Percentiles rank a stretch among this genome's conserved stretches.
These are phyloP conservation scores for Silene latifolia DNA, from an alignment of 148 eudicot genomes.

Conservation along the genomic window DNA sequence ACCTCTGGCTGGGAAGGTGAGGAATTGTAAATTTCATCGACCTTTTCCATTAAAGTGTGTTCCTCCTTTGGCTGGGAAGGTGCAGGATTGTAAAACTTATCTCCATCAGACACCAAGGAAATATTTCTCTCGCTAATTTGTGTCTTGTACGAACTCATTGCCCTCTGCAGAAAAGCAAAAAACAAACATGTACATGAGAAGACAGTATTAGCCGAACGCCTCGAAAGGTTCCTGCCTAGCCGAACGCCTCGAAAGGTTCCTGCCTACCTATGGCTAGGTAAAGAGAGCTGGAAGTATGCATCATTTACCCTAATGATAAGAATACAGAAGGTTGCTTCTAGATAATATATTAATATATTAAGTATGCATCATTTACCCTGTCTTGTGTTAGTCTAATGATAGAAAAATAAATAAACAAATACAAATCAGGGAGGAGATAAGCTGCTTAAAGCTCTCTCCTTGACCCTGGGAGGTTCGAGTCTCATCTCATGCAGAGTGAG, in stretches of 20 bases:
- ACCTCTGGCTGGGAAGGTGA: conserved; percentile 14
- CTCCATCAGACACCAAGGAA: conserved; percentile 1
- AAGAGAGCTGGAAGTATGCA: too few relatives aligned
- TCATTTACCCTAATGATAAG: too few relatives aligned
- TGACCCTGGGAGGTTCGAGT: too few relatives aligned
- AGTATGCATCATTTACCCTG: too few relatives aligned
- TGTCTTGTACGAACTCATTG: conserved; percentile 38
- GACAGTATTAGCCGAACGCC: not conserved
- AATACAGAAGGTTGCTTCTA: not conserved
- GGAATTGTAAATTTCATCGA: not conserved
- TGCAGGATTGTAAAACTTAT: not conserved
- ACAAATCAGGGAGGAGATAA: too few relatives aligned
- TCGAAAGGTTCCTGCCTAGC: too few relatives aligned
- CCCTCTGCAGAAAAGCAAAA: conserved; percentile 30
- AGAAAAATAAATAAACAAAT: too few relatives aligned
- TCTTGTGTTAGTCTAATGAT: too few relatives aligned
- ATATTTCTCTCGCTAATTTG: conserved; percentile 24
- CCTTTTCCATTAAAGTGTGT: not conserved
- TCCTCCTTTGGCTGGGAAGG: not conserved
- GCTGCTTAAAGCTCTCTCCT: too few relatives aligned
- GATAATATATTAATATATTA: not conserved
- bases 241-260: too few relatives aligned
- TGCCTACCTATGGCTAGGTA: too few relatives aligned
- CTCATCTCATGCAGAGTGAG: too few relatives aligned
- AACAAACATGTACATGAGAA: conserved; percentile 1